A percentile compares a stretch with the other conserved stretches of the same genome.
Evolutionary conservation across 768 basidiomycete species (phyloP).

Genomic region (Coprinopsis cinerea): DNA sequence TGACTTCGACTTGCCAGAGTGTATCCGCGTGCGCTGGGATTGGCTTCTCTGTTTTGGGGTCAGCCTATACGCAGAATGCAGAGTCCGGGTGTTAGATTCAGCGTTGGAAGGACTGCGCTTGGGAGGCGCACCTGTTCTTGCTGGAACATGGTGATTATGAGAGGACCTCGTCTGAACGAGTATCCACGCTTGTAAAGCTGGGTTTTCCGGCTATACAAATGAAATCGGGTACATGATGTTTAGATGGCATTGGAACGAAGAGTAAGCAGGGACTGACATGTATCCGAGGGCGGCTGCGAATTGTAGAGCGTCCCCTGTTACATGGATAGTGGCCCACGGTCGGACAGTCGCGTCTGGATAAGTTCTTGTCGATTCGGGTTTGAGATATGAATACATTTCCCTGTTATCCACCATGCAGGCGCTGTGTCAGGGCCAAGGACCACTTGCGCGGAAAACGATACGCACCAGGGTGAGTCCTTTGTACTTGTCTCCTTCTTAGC

Average conservation of each 20-base stretch:
- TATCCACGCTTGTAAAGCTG: slow-evolving; percentile 83
- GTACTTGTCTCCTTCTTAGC: slow-evolving; percentile 71
- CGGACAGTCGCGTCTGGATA: slow-evolving; percentile 85
- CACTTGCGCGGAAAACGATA: slow-evolving; percentile 4
- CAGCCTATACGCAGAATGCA: slow-evolving; percentile 43
- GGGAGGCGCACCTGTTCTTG: slow-evolving; percentile 65
- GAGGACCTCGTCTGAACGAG: slow-evolving; percentile 60
- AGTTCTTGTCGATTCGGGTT: slow-evolving; percentile 77
- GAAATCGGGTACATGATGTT: not conserved
- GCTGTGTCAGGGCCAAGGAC: not conserved
- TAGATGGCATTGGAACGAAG: not conserved
- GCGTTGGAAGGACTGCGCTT: not conserved
- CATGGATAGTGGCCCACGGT: slow-evolving; percentile 77
- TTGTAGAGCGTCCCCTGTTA: slow-evolving; percentile 72
- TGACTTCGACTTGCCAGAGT: slow-evolving; percentile 85
- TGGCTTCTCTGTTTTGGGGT: slow-evolving; percentile 67
- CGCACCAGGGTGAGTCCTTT: slow-evolving; percentile 60
- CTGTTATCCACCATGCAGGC: slow-evolving; percentile 26
- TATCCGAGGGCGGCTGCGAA: slow-evolving; percentile 81
- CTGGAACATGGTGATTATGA: slow-evolving; percentile 80
- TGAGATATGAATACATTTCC: slow-evolving; percentile 74
- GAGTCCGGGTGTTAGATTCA: slow-evolving; percentile 5
- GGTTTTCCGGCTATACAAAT: slow-evolving; percentile 43
- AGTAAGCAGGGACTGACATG: slow-evolving; percentile 35
- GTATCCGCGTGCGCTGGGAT: slow-evolving; percentile 76